Conservation (phyloP, 2,329 filamentous ascomycete genomes). For the Exophiala oligosperma region DNA sequence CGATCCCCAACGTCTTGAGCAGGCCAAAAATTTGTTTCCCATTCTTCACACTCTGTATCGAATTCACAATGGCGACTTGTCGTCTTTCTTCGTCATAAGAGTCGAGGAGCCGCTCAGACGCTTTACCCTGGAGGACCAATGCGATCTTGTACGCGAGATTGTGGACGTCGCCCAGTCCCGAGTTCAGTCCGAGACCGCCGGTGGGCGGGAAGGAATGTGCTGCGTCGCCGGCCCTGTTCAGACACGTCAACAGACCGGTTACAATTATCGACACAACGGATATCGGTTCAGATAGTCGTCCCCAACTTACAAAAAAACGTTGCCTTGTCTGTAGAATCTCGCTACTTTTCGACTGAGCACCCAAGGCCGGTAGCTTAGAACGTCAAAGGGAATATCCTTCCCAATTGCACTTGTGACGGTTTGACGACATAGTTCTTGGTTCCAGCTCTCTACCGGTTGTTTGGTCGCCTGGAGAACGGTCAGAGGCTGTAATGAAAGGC, state of each 20-base stretch:
- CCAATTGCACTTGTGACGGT: conserved; percentile 34
- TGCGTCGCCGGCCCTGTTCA: conserved; percentile 53
- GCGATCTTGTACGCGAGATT: conserved; percentile 57
- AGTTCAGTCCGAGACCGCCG: conserved; percentile 61
- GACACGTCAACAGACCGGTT: conserved; percentile 28
- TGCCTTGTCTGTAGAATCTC: conserved; percentile 37
- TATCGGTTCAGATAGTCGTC: conserved; percentile 61
- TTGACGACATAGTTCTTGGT: conserved; percentile 36
- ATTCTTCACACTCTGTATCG: conserved; percentile 47
- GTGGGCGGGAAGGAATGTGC: conserved; percentile 57
- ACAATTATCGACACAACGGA: conserved; percentile 33
- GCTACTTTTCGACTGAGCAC: conserved; percentile 44
- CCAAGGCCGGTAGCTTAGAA: conserved; percentile 45
- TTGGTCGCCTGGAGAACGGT: conserved; percentile 31
- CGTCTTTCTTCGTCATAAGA: conserved; percentile 41
- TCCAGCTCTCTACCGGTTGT: conserved; percentile 39
- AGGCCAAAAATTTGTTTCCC: conserved; percentile 45
- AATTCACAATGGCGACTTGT: conserved; percentile 42
- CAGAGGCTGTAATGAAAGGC: background rate
- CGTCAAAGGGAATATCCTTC: conserved; percentile 33
- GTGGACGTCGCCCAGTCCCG: conserved; percentile 54
- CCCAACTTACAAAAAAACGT: conserved; percentile 40
- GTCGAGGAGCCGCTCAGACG: conserved; percentile 33
- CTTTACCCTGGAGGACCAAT: conserved; percentile 37
- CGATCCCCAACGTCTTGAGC: conserved; percentile 41